Percentiles rank a stretch among this genome's conserved stretches.
These are phyloP conservation scores for Fusarium sp. DNA, from an alignment of 2,329 filamentous ascomycete genomes.

Conservation along the genomic window DNA sequence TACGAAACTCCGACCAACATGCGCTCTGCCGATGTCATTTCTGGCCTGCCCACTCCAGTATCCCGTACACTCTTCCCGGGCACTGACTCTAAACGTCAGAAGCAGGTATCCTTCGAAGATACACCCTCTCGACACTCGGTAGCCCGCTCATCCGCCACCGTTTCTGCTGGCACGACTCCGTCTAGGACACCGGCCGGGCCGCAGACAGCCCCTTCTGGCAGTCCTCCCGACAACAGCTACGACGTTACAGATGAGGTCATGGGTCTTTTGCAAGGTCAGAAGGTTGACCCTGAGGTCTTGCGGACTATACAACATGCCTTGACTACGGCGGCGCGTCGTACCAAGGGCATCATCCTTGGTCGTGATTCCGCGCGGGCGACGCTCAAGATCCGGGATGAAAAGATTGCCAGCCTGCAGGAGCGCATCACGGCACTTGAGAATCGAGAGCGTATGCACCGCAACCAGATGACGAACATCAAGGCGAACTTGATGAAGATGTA, in stretches of 20 bases:
- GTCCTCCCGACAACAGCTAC: slow-evolving; percentile 30
- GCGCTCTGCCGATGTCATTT: slow-evolving; percentile 38
- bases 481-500: slow-evolving; percentile 51
- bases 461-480: slow-evolving; percentile 51
- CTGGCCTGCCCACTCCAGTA: slow-evolving; percentile 48
- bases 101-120: slow-evolving; percentile 47
- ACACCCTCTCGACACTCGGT: slow-evolving; percentile 6
- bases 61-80: slow-evolving; percentile 50
- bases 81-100: slow-evolving; percentile 45
- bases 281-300: slow-evolving; percentile 52
- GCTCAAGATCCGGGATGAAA: slow-evolving; percentile 70
- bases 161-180: slow-evolving; percentile 27
- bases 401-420: slow-evolving; percentile 50
- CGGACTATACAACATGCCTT: slow-evolving; percentile 57
- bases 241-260: slow-evolving; percentile 61
- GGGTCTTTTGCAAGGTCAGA: slow-evolving; percentile 57
- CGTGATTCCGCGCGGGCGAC: slow-evolving; percentile 73
- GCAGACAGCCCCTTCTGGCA: slow-evolving; percentile 24
- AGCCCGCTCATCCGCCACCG: slow-evolving; percentile 14
- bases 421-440: slow-evolving; percentile 54
- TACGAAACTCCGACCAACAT: slow-evolving; percentile 42
- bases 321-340: slow-evolving; percentile 65
- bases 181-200: slow-evolving; percentile 3
- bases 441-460: slow-evolving; percentile 44
- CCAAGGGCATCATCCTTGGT: slow-evolving; percentile 71